These are phyloP conservation scores for Anaeromyces robustus DNA, from an alignment of 192 early-diverging fungal species.

Conservation along the genomic window DNA sequence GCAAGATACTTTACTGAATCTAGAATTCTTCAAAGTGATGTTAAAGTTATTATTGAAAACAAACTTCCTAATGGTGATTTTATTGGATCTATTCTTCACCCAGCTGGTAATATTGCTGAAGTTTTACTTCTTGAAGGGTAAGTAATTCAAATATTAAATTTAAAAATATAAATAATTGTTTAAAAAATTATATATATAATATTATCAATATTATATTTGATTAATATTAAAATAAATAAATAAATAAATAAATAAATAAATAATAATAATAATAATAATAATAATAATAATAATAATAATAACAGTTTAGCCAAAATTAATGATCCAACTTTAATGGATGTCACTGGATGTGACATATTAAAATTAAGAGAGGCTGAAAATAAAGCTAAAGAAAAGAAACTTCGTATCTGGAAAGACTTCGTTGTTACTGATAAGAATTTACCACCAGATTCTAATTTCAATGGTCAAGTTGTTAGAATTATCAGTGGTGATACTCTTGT, in stretches of 20 bases:
- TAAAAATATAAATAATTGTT: too few relatives aligned
- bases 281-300: background rate
- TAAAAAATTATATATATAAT: too few relatives aligned
- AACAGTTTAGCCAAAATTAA: conserved; percentile 55
- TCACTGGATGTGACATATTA: conserved; percentile 51
- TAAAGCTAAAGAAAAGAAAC: conserved; percentile 55
- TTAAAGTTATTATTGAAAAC: conserved; percentile 70
- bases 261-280: too few relatives aligned
- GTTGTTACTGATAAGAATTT: conserved; percentile 16
- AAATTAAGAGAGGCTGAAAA: conserved; percentile 63
- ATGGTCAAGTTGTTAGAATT: conserved; percentile 27
- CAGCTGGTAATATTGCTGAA: conserved; percentile 85
- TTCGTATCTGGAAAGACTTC: conserved; percentile 73
- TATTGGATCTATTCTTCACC: conserved; percentile 59
- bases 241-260: too few relatives aligned
- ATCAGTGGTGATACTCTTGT: conserved; percentile 37
- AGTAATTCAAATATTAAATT: too few relatives aligned
- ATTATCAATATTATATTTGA: too few relatives aligned
- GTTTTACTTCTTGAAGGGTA: conserved; percentile 53
- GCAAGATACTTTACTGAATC: conserved; percentile 83
- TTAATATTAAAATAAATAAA: too few relatives aligned
- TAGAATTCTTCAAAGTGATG: conserved; percentile 78
- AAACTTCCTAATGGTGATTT: conserved; percentile 50
- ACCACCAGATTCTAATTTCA: conserved; percentile 26
- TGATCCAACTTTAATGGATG: conserved; percentile 67